Evolutionary conservation across 495 filamentous ascomycete species (phyloP).

Genomic region (Pseudevernia furfuracea): DNA sequence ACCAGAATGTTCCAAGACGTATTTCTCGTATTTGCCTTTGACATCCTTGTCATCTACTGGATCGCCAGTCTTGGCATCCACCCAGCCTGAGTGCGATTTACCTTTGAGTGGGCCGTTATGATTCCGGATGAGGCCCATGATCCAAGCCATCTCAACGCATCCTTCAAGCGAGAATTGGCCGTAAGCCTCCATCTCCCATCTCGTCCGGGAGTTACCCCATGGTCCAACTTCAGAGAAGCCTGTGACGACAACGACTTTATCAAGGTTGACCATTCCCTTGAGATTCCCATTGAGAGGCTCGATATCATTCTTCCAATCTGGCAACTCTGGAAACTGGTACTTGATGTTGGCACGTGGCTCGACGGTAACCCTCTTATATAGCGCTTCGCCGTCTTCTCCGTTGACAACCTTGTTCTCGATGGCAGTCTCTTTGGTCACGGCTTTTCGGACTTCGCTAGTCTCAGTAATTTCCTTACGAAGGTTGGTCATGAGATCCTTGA

Average conservation of each 20-base stretch:
- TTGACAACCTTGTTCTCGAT: constrained; percentile 98
- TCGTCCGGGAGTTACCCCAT: constrained; percentile 95
- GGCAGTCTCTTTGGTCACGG: constrained; percentile 89
- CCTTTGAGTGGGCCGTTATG: constrained; percentile 98
- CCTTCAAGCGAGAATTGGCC: constrained; percentile 96
- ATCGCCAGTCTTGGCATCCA: constrained; percentile 86
- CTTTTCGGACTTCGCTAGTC: constrained; percentile 85
- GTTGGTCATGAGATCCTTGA: constrained; percentile 88
- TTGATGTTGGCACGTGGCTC: constrained; percentile 97
- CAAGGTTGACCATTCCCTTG: constrained; percentile 96
- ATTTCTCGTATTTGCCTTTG: constrained; percentile 92
- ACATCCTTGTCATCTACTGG: constrained; percentile 97
- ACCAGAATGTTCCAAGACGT: constrained; percentile 91
- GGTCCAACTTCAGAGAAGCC: constrained; percentile 95
- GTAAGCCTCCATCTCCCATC: constrained; percentile 98
- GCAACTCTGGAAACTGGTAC: constrained; percentile 82
- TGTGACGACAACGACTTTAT: constrained; percentile 95
- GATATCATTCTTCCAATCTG: constrained; percentile 85
- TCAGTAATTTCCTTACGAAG: constrained; percentile 88
- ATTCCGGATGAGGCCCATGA: constrained; percentile 99
- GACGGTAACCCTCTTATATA: constrained; percentile 90
- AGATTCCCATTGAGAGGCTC: constrained; percentile 78
- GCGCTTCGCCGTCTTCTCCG: constrained; percentile 78
- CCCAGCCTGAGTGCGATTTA: constrained; percentile 94
- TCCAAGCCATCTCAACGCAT: constrained; percentile 99